Conservation (phyloP, 352 stramenopile species). For the Blastocystis sp. region DNA sequence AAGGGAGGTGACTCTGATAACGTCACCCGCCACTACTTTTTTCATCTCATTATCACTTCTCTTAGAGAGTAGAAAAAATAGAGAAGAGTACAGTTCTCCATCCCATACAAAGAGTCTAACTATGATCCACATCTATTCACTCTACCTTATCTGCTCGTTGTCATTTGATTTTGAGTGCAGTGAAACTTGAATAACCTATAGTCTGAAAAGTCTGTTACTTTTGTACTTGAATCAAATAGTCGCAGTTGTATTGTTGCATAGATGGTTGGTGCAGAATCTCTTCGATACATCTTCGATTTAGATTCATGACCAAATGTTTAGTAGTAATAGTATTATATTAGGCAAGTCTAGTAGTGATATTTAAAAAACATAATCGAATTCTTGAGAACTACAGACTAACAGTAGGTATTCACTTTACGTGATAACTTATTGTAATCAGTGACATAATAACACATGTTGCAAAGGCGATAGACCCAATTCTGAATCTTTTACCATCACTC, state of each 20-base stretch:
- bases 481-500: no score
- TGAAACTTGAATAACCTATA: background rate
- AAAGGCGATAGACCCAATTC: no score
- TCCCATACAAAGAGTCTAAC: slow-evolving; percentile 43
- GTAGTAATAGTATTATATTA: no score
- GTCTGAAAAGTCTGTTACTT: background rate
- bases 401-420: no score
- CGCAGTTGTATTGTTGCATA: background rate
- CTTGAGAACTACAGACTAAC: no score
- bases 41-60: background rate
- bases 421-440: no score
- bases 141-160: background rate
- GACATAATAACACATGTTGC: no score
- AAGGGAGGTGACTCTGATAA: background rate
- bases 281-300: background rate
- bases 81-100: background rate
- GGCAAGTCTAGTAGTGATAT: no score
- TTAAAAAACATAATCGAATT: no score
- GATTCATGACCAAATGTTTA: background rate
- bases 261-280: background rate
- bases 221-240: background rate
- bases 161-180: background rate
- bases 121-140: background rate
- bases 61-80: background rate
- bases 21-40: background rate